Base-by-base conservation (phyloP, 352 stramenopile species). In the Globisporangium emineosum region DNA sequence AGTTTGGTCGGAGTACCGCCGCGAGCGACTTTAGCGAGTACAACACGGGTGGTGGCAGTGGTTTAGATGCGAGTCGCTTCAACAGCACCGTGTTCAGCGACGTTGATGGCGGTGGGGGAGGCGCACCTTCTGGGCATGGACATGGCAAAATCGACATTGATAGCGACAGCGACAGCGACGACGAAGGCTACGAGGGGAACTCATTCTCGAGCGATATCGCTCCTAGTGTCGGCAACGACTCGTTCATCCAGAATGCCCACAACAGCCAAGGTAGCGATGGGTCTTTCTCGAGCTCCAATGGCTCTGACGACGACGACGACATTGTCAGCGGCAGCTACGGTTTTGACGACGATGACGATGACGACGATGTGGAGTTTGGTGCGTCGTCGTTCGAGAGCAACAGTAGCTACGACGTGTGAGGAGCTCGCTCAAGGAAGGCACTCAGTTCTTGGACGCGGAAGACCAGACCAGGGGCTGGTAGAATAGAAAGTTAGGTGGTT, bases 11-110 rank as follows among this genome's bases (percentile, higher is more conserved):
- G 2, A 47, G 25, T 10, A 66, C 60, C 2, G 37, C 17, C 1
- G 35, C 35, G 35, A 82, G 72, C 35, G 72, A 63, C 23, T 78
- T 72, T 53, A 60, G 54, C 6, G 49, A 66, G 50, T 66, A 69
- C 29, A 71, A 59, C 35, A 54, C 30, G 13, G 57, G 37, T 33
- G 27, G 5, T 55, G 25, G 17, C 17, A 43, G 15, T 9, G 13
- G 27, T 10, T 42, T 35, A 15, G 35, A 51, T 17, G 53, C n/a
- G 12, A 57, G 9, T 25, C 45, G 37, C 52, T 81, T 79, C 55
- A 54, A 76, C 32, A 83, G 71, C 62, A 65, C 65, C 13, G 73
- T 77, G 25, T 83, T 77, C 64, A 83, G 75, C 43, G 71, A 66
- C 60, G 9, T 53, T 9, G 29, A 27, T n/a, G 42, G 5, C 5